Evolutionary conservation across 305 asterid genomes (phyloP).

Genomic region (Fraxinus sp.): DNA sequence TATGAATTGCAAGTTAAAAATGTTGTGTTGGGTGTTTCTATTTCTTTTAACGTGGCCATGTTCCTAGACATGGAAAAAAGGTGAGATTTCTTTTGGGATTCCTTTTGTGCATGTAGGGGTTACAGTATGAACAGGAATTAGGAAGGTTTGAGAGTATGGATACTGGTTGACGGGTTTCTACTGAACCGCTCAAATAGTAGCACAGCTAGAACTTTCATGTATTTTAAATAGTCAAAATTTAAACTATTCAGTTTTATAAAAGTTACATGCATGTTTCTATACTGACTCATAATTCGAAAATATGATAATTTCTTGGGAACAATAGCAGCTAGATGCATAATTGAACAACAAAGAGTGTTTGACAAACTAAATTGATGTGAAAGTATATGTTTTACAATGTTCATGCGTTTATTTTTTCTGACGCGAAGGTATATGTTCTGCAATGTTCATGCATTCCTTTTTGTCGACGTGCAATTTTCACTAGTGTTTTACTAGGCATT

Average conservation of each 20-base stretch:
- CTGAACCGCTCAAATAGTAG: slow-evolving; percentile 9
- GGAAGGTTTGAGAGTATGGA: background rate
- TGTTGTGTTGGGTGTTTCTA: background rate
- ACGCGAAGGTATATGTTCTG: background rate
- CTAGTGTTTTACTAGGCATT: background rate
- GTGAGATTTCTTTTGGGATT: background rate
- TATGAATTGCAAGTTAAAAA: background rate
- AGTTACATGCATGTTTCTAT: background rate
- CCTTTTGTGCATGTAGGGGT: background rate
- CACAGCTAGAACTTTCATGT: background rate
- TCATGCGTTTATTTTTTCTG: background rate
- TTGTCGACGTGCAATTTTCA: background rate
- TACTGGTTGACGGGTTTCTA: slow-evolving; percentile 1
- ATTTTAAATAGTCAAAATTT: background rate
- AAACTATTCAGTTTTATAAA: background rate
- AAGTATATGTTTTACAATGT: slow-evolving; percentile 2
- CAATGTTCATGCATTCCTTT: background rate
- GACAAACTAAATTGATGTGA: background rate
- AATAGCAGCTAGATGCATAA: slow-evolving; percentile 8
- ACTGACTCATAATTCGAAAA: background rate
- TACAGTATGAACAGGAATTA: background rate
- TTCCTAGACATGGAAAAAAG: background rate
- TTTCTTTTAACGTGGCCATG: background rate
- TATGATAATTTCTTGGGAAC: background rate
- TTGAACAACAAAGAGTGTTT: background rate